Conservation (phyloP, 2,329 filamentous ascomycete species). For the Chalaropsis ovoidea region DNA sequence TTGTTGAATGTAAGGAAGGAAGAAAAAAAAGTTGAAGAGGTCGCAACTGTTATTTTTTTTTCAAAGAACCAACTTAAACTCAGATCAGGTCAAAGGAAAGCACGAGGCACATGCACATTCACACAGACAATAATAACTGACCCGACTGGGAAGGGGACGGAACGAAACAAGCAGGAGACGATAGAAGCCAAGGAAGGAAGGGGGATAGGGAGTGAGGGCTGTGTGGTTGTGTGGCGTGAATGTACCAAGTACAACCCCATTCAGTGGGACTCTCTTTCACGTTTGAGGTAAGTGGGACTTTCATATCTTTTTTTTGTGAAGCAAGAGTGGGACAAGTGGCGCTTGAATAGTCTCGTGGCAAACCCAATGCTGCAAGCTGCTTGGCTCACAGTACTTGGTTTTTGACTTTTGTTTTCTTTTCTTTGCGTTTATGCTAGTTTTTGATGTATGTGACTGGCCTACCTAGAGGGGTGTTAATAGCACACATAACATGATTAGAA, state of each 20-base stretch:
- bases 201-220: not conserved
- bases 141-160: constrained; percentile 18
- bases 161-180: constrained; percentile 16
- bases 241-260: constrained; percentile 18
- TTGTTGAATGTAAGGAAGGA: constrained; percentile 3
- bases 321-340: constrained; percentile 7
- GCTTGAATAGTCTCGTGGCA: not conserved
- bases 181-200: constrained; percentile 16
- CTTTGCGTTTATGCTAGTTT: not conserved
- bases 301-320: constrained; percentile 3
- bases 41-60: constrained; percentile 10
- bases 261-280: not conserved
- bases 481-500: not conserved
- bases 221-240: constrained; percentile 19
- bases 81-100: constrained; percentile 16
- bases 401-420: not conserved
- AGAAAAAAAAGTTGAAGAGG: constrained; percentile 13
- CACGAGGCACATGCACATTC: constrained; percentile 10
- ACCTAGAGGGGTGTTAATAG: not conserved
- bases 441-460: not conserved
- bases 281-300: constrained; percentile 12
- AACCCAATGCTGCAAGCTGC: not conserved
- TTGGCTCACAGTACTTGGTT: not conserved
- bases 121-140: constrained; percentile 21
- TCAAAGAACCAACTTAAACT: not conserved